phyloP scores from a whole-genome alignment of 768 basidiomycete species.

The Collybia nuda region DNA sequence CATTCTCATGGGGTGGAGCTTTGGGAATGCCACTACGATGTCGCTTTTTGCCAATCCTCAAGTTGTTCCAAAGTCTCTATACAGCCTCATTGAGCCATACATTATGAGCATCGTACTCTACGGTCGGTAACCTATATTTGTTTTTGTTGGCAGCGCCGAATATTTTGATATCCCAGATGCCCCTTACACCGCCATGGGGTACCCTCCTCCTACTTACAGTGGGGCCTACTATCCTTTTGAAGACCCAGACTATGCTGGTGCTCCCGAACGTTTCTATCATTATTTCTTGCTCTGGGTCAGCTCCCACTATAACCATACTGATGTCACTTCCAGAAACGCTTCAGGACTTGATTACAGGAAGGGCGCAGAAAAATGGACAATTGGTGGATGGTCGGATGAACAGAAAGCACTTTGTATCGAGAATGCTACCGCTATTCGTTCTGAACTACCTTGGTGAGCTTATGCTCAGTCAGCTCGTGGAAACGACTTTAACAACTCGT shows the following conservation, averaged over 20 bases:
- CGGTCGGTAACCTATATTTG: slow-evolving; percentile 20
- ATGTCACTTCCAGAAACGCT: slow-evolving; percentile 15
- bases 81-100: slow-evolving; percentile 26
- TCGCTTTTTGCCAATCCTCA: slow-evolving; percentile 25
- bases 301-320: slow-evolving; percentile 23
- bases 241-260: slow-evolving; percentile 17
- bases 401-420: slow-evolving; percentile 12
- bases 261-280: slow-evolving; percentile 19
- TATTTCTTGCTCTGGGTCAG: slow-evolving; percentile 27
- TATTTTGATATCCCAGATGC: slow-evolving; percentile 22
- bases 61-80: slow-evolving; percentile 18
- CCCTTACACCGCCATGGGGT: slow-evolving; percentile 26
- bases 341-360: slow-evolving; percentile 19
- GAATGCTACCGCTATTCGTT: slow-evolving; percentile 10
- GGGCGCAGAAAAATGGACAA: slow-evolving; percentile 14
- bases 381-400: slow-evolving; percentile 19
- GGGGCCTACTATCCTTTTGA: slow-evolving; percentile 20
- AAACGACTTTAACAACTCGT: neutral
- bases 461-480: neutral
- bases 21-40: slow-evolving; percentile 27
- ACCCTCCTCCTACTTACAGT: slow-evolving; percentile 16
- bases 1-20: slow-evolving; percentile 39
- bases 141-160: neutral
- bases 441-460: slow-evolving; percentile 21
- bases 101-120: slow-evolving; percentile 29